These are phyloP conservation scores for Colletotrichum theobromicola DNA, from an alignment of 2,329 filamentous ascomycete genomes.

Conservation along the genomic window DNA sequence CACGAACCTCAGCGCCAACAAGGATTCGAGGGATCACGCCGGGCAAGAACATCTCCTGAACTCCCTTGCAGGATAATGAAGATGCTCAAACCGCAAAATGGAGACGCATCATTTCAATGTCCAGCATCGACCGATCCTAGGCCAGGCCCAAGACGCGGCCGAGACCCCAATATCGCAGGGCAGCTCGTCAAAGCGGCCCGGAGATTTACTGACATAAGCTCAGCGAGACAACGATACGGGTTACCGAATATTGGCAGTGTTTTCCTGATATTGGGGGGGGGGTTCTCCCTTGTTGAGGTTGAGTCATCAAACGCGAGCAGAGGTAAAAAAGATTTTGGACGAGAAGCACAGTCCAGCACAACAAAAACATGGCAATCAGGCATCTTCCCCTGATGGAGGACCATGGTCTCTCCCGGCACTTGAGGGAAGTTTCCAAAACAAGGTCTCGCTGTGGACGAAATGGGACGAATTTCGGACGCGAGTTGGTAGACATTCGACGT, in stretches of 20 bases:
- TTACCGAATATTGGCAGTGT: not conserved
- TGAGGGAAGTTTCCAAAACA: not conserved
- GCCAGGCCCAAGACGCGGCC: conserved; percentile 3
- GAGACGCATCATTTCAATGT: conserved; percentile 4
- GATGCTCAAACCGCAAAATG: not conserved
- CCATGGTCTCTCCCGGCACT: conserved; percentile 11
- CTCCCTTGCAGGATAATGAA: not conserved
- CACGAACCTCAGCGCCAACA: conserved; percentile 14
- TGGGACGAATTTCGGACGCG: not conserved
- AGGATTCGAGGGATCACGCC: not conserved
- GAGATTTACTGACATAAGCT: conserved; percentile 20
- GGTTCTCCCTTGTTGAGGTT: not conserved
- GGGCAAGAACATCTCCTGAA: not conserved
- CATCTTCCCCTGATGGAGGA: conserved; percentile 3
- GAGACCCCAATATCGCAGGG: conserved; percentile 11
- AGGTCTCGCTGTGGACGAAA: not conserved
- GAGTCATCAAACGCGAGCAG: conserved; percentile 7
- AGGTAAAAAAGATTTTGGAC: not conserved
- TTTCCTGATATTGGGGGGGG: not conserved
- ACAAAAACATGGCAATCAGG: conserved; percentile 12
- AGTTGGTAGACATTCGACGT: not conserved
- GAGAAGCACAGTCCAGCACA: not conserved
- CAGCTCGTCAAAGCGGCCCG: conserved; percentile 2
- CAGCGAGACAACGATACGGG: not conserved
- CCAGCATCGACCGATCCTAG: conserved; percentile 1